Evolutionary conservation across 805 yeast species (phyloP).

Genomic region (Scheffersomyces coipomensis): DNA sequence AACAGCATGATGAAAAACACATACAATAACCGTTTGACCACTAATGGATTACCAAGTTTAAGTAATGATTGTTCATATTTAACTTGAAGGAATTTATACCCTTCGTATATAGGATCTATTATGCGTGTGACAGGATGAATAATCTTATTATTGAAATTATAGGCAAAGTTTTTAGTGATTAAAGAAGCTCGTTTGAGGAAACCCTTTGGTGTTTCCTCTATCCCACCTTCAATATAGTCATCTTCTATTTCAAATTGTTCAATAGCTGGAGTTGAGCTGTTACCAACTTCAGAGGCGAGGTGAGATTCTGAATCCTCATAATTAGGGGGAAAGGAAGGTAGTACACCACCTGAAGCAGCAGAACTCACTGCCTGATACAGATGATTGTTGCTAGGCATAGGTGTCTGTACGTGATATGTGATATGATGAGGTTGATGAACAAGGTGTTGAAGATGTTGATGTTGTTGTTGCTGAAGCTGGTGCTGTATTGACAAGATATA

Average conservation of each 20-base stretch:
- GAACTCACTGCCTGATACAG: slow-evolving; percentile 1
- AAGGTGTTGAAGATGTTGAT: too few species aligned
- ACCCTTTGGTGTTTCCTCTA: slow-evolving; percentile 3
- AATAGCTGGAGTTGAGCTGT: slow-evolving; percentile 9
- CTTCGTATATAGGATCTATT: slow-evolving; percentile 53
- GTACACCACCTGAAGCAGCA: background rate
- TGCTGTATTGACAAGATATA: too few species aligned
- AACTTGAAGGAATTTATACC: slow-evolving; percentile 37
- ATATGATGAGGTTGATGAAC: too few species aligned
- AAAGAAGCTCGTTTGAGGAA: slow-evolving; percentile 37
- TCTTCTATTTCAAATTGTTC: slow-evolving; percentile 40
- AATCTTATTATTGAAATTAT: slow-evolving; percentile 31
- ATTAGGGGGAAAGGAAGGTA: slow-evolving; percentile 14
- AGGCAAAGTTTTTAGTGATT: slow-evolving; percentile 32
- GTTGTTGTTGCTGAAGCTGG: too few species aligned
- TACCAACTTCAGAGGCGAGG: background rate
- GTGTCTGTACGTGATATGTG: too few species aligned
- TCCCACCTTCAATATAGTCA: slow-evolving; percentile 8
- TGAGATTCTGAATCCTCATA: slow-evolving; percentile 10
- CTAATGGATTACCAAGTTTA: slow-evolving; percentile 80
- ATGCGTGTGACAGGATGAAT: slow-evolving; percentile 44
- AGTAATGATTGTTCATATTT: slow-evolving; percentile 58
- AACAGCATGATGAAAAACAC: slow-evolving; percentile 61
- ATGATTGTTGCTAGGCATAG: background rate
- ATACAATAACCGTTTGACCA: slow-evolving; percentile 74